Percentiles rank a stretch among this genome's conserved stretches.
Evolutionary conservation across 1,284 basidiomycete genomes (phyloP).

Genomic region (Vanrija humicola): DNA sequence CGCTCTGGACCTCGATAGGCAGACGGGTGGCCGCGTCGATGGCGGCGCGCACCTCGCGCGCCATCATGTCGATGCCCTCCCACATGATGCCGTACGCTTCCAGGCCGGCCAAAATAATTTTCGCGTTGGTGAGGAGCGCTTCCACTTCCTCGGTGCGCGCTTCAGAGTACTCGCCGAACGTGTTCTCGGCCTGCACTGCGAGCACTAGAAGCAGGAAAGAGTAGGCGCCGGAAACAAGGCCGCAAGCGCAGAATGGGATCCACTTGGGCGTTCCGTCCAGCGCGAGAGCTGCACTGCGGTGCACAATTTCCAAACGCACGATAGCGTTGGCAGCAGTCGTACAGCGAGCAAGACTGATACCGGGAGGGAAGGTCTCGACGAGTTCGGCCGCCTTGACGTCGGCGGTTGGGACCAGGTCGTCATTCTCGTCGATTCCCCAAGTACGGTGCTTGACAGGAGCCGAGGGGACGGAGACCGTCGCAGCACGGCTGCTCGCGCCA

Average conservation of each 20-base stretch:
- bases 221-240: constrained; percentile 46
- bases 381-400: constrained; percentile 8
- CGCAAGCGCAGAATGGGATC: constrained; percentile 50
- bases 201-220: constrained; percentile 48
- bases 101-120: constrained; percentile 48
- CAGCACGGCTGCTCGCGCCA: neutral
- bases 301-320: constrained; percentile 47
- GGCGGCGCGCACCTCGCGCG: constrained; percentile 35
- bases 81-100: constrained; percentile 50
- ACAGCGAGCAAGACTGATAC: constrained; percentile 45
- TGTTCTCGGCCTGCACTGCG: constrained; percentile 45
- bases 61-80: constrained; percentile 50
- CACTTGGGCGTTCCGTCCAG: constrained; percentile 44
- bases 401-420: constrained; percentile 13
- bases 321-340: constrained; percentile 49
- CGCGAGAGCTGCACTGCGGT: constrained; percentile 46
- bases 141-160: constrained; percentile 40
- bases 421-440: constrained; percentile 46
- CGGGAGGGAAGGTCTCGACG: constrained; percentile 44
- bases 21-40: constrained; percentile 14
- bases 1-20: constrained; percentile 12
- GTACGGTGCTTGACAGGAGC: constrained; percentile 31
- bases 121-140: constrained; percentile 47
- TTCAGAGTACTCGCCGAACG: constrained; percentile 27
- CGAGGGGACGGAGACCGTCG: neutral